A percentile compares a stretch with the other conserved stretches of the same genome.
Conservation (phyloP, 768 basidiomycete species). For the Exidia glandulosa region DNA sequence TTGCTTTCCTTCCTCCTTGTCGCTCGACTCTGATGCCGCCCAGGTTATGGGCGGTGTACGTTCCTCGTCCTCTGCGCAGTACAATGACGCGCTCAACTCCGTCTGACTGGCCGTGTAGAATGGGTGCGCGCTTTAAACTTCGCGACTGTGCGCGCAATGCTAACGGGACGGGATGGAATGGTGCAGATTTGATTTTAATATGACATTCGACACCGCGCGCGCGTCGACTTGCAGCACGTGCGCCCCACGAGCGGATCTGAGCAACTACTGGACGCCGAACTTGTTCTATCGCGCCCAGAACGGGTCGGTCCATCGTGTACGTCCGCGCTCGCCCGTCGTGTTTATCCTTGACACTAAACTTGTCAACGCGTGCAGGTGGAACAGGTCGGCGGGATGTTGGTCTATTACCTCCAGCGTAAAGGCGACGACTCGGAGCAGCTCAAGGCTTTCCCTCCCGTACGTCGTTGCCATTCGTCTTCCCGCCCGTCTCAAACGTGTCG, state of each 20-base stretch:
- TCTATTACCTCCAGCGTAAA: background rate
- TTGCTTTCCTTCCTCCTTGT: too few relatives aligned
- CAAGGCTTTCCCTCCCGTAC: background rate
- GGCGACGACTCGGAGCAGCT: background rate
- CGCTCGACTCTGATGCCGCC: too few relatives aligned
- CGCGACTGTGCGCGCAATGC: background rate
- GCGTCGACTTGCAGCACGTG: background rate
- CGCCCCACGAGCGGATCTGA: background rate
- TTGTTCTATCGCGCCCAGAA: background rate
- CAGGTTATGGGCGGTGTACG: too few relatives aligned
- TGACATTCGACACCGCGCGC: background rate
- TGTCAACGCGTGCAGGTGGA: background rate
- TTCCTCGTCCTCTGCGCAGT: too few relatives aligned
- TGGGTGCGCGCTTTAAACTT: background rate
- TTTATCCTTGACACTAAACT: background rate
- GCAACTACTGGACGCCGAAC: background rate
- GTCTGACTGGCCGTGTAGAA: too few relatives aligned
- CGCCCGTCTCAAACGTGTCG: background rate
- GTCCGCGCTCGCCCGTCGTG: background rate
- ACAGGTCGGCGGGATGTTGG: background rate
- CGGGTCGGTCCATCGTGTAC: background rate
- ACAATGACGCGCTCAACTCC: too few relatives aligned
- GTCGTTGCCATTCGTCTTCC: background rate
- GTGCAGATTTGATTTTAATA: background rate
- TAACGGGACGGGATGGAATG: background rate